phyloP scores from a whole-genome alignment of 148 eudicot genomes.

The Heliamphora exappendiculata region DNA sequence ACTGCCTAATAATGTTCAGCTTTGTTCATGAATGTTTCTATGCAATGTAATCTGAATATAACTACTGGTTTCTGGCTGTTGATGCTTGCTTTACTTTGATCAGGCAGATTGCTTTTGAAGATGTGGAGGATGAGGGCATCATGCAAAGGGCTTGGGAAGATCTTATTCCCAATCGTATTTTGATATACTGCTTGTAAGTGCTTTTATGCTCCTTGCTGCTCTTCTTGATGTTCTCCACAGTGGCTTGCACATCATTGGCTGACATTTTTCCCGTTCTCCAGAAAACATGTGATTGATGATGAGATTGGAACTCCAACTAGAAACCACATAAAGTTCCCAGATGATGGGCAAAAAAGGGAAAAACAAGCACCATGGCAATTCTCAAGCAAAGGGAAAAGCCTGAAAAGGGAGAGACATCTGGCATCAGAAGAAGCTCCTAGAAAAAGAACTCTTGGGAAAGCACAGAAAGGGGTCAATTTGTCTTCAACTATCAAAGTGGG shows the following conservation, averaged over 20 bases:
- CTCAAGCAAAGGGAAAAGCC: conserved; percentile 15
- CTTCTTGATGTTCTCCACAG: background rate
- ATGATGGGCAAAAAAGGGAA: conserved; percentile 27
- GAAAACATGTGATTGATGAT: conserved; percentile 66
- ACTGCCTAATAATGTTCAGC: background rate
- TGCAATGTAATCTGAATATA: background rate
- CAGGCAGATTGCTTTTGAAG: conserved; percentile 65
- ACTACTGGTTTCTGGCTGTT: background rate
- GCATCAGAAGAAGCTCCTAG: conserved; percentile 22
- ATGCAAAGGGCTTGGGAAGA: conserved; percentile 77
- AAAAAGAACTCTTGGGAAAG: conserved; percentile 27
- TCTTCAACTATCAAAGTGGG: conserved; percentile 24
- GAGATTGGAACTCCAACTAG: conserved; percentile 58
- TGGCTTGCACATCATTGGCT: background rate
- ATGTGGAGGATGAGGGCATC: conserved; percentile 34
- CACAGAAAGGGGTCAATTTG: conserved; percentile 17
- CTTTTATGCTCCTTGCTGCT: background rate
- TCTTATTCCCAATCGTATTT: conserved; percentile 64
- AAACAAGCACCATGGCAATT: conserved; percentile 18
- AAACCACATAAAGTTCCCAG: conserved; percentile 66
- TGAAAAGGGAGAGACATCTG: conserved; percentile 18
- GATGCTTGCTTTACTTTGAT: conserved; percentile 18
- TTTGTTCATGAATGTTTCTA: background rate
- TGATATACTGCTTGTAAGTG: conserved; percentile 92
- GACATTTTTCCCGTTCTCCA: conserved; percentile 22